Percentiles rank a stretch among this genome's conserved stretches.
These are phyloP conservation scores for Plasmodium knowlesi DNA, from an alignment of 169 alveolate genomes.

Conservation along the genomic window DNA sequence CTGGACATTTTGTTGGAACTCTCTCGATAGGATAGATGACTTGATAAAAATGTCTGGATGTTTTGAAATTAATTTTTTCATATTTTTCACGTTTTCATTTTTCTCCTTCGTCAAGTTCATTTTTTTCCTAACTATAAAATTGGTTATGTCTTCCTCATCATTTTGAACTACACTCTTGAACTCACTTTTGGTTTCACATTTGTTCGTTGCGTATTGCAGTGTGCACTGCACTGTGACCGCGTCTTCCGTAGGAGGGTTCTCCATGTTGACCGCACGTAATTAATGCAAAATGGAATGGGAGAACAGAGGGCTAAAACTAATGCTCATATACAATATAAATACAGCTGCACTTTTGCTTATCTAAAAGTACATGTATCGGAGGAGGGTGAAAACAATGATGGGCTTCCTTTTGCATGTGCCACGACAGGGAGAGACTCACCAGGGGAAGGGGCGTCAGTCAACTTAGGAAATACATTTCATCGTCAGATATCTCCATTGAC, in stretches of 20 bases:
- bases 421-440: background rate
- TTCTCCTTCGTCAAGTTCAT: constrained; percentile 57
- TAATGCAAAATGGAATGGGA: background rate
- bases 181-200: background rate
- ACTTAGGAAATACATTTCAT: background rate
- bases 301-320: background rate
- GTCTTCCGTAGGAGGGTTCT: constrained; percentile 4
- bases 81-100: constrained; percentile 56
- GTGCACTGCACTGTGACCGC: background rate
- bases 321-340: background rate
- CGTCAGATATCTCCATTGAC: background rate
- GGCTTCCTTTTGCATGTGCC: background rate
- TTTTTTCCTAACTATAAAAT: constrained; percentile 31
- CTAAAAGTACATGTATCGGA: background rate
- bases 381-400: background rate
- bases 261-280: background rate
- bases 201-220: background rate
- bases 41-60: constrained; percentile 68
- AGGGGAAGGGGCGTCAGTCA: background rate
- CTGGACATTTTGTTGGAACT: constrained; percentile 34
- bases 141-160: constrained; percentile 50
- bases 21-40: constrained; percentile 36
- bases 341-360: background rate
- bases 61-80: constrained; percentile 57
- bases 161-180: constrained; percentile 34